phyloP scores from a whole-genome alignment of 805 yeast genomes.

The Starmerella floricola region DNA sequence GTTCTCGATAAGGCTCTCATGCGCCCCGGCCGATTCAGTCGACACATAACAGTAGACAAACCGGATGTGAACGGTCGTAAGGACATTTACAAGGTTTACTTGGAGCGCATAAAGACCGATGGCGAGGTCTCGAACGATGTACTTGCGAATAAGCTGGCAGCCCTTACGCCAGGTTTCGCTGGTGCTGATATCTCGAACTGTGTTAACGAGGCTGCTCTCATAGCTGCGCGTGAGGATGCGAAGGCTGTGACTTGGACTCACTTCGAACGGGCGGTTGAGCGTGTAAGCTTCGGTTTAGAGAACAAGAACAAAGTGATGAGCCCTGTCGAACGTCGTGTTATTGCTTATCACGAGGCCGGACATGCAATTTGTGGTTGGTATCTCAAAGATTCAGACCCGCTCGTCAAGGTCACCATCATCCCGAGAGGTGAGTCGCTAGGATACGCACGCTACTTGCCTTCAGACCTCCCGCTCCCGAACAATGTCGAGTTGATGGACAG shows the following conservation, averaged over 20 bases:
- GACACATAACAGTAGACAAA: conserved; percentile 81
- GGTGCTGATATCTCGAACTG: conserved; percentile 98
- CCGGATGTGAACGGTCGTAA: conserved; percentile 94
- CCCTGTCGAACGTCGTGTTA: conserved; percentile 75
- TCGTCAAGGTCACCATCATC: conserved; percentile 87
- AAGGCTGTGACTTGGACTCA: conserved; percentile 59
- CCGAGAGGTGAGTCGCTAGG: conserved; percentile 97
- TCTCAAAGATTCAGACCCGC: conserved; percentile 79
- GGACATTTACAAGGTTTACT: conserved; percentile 80
- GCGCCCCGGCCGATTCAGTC: conserved; percentile 96
- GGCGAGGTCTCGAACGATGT: conserved; percentile 33
- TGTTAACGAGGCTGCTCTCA: conserved; percentile 93
- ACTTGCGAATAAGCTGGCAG: conserved; percentile 79
- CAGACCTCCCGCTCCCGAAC: conserved; percentile 70
- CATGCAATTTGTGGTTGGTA: conserved; percentile 99
- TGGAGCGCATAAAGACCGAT: conserved; percentile 54
- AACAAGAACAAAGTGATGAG: conserved; percentile 74
- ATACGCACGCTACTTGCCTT: conserved; percentile 93
- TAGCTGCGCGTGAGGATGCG: conserved; percentile 79
- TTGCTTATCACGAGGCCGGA: conserved; percentile 98
- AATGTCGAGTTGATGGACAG: conserved; percentile 72
- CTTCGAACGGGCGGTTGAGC: conserved; percentile 92
- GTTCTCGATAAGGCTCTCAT: conserved; percentile 82
- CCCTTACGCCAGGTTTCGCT: conserved; percentile 93
- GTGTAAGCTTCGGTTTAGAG: conserved; percentile 93